Evolutionary conservation across 106 monocot species (phyloP).

Genomic region (Apostasia shenzhenica): DNA sequence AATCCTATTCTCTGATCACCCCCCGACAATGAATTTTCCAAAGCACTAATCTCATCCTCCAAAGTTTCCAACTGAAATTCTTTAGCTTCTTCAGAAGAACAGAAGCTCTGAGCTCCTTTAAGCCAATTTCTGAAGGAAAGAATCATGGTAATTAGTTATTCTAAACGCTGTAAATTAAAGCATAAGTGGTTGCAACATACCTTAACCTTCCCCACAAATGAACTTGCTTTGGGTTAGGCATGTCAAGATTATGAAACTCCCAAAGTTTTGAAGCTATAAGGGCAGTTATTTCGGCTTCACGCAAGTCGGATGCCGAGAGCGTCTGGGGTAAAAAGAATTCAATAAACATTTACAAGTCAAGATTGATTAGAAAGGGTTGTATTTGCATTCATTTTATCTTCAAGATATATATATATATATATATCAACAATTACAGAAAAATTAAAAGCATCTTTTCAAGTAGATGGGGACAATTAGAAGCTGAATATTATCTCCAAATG

Average conservation of each 20-base stretch:
- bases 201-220: slow-evolving; percentile 66
- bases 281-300: slow-evolving; percentile 60
- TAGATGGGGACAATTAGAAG: too few relatives aligned
- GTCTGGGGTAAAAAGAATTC: slow-evolving; percentile 34
- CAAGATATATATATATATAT: too few relatives aligned
- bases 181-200: slow-evolving; percentile 19
- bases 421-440: too few relatives aligned
- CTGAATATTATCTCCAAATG: too few relatives aligned
- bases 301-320: slow-evolving; percentile 59
- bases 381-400: too few relatives aligned
- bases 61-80: slow-evolving; percentile 52
- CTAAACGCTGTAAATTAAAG: background rate
- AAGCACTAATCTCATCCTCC: slow-evolving; percentile 46
- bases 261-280: slow-evolving; percentile 63
- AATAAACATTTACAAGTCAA: too few relatives aligned
- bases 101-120: slow-evolving; percentile 26
- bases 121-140: slow-evolving; percentile 55
- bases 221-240: slow-evolving; percentile 50
- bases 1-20: slow-evolving; percentile 57
- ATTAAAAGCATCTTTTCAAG: too few relatives aligned
- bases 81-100: slow-evolving; percentile 34
- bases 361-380: too few relatives aligned
- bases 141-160: background rate
- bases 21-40: slow-evolving; percentile 36
- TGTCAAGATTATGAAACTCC: slow-evolving; percentile 70